Percentiles rank a stretch among this genome's conserved stretches.
Conservation (phyloP, 176 grass and related monocot genomes). For the Oryza nivara region DNA sequence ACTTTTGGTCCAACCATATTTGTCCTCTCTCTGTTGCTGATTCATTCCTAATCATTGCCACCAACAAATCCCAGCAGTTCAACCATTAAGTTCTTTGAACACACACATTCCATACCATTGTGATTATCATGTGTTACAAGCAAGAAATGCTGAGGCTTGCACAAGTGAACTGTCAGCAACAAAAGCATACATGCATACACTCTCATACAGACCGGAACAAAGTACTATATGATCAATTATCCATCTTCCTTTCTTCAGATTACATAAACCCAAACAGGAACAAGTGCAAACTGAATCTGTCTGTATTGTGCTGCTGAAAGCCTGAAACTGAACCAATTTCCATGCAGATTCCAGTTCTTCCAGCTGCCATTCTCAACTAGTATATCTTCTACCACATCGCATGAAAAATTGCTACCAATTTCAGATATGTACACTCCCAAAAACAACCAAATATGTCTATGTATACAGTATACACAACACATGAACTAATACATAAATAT, state of each 20-base stretch:
- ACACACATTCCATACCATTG: background rate
- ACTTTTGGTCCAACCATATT: conserved; percentile 16
- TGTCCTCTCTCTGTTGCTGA: background rate
- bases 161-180: background rate
- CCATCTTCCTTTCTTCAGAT: background rate
- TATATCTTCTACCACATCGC: background rate
- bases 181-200: background rate
- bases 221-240: background rate
- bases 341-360: background rate
- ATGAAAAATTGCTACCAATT: background rate
- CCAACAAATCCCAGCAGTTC: background rate
- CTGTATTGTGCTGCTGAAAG: background rate
- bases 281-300: background rate
- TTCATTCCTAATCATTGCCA: background rate
- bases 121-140: background rate
- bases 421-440: background rate
- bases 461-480: background rate
- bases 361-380: background rate
- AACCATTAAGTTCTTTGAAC: background rate
- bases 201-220: background rate
- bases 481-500: background rate
- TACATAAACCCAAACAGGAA: background rate
- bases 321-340: background rate
- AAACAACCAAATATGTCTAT: background rate
- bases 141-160: background rate